These are phyloP conservation scores for Penicillium sp. DNA, from an alignment of 2,329 filamentous ascomycete genomes.

Conservation along the genomic window DNA sequence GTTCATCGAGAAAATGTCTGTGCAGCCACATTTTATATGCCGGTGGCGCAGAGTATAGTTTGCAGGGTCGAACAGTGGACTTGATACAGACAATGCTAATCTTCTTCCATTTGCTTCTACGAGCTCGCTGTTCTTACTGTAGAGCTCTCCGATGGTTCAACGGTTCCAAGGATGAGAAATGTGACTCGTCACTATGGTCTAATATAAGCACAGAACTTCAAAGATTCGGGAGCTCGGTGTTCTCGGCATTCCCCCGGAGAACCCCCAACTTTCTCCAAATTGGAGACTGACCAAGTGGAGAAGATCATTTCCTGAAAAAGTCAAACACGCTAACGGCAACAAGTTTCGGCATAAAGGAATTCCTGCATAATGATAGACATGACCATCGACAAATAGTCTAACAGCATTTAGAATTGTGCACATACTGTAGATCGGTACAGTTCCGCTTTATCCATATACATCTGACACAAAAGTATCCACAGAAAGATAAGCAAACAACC, in stretches of 20 bases:
- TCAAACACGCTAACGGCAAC: neutral
- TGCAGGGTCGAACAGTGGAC: neutral
- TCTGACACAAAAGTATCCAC: too few species aligned
- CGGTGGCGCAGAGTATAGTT: neutral
- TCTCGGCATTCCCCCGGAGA: neutral
- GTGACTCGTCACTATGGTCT: too few species aligned
- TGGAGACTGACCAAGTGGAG: constrained; percentile 4
- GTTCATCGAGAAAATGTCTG: neutral
- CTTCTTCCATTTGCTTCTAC: too few species aligned
- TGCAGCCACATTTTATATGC: neutral
- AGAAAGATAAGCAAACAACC: neutral
- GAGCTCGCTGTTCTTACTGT: too few species aligned
- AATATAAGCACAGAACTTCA: too few species aligned
- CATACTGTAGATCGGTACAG: too few species aligned
- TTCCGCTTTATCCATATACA: too few species aligned
- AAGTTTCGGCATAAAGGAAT: neutral
- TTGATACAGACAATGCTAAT: neutral
- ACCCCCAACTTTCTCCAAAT: constrained; percentile 11
- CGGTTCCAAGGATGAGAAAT: too few species aligned
- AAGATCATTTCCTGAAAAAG: neutral
- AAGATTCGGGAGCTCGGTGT: too few species aligned
- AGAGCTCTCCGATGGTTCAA: too few species aligned
- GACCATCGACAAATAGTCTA: too few species aligned
- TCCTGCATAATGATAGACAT: neutral
- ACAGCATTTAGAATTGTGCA: too few species aligned